phyloP scores from a whole-genome alignment of 352 stramenopile species.

The Phytophthora cajani region DNA sequence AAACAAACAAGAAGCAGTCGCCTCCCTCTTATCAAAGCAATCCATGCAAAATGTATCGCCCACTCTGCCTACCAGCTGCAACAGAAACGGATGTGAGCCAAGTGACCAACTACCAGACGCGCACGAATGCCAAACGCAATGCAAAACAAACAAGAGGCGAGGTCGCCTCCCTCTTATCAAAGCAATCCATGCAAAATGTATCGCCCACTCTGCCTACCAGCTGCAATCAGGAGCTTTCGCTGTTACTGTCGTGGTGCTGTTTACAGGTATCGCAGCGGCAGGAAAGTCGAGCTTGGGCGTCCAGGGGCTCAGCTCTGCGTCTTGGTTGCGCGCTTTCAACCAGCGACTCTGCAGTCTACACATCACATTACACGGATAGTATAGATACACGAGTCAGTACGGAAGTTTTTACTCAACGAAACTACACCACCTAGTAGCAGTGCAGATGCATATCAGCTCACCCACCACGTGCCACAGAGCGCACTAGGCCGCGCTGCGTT shows the following conservation, averaged over 20 bases:
- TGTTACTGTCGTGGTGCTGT: conserved; percentile 14
- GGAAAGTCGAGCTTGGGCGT: not conserved
- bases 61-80: conserved; percentile 37
- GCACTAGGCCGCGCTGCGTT: conserved; percentile 34
- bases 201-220: conserved; percentile 32
- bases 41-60: conserved; percentile 29
- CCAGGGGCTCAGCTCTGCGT: not conserved
- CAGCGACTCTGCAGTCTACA: conserved; percentile 24
- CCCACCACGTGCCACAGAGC: not conserved
- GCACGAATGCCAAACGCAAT: conserved; percentile 15
- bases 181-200: conserved; percentile 34
- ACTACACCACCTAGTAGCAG: conserved; percentile 2
- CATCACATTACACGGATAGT: conserved; percentile 6
- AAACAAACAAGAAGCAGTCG: conserved; percentile 19
- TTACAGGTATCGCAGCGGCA: conserved; percentile 1
- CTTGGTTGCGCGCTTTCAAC: not conserved
- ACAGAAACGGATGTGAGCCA: conserved; percentile 9
- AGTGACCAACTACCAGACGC: not conserved
- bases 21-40: conserved; percentile 31
- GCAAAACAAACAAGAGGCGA: conserved; percentile 20
- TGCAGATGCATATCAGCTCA: conserved; percentile 8
- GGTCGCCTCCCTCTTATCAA: conserved; percentile 27
- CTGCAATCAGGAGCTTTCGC: conserved; percentile 27
- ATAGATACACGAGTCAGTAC: not conserved
- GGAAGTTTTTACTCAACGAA: conserved; percentile 23